Evolutionary conservation across 2,329 filamentous ascomycete genomes (phyloP).

Genomic region (Epichloe baconii): DNA sequence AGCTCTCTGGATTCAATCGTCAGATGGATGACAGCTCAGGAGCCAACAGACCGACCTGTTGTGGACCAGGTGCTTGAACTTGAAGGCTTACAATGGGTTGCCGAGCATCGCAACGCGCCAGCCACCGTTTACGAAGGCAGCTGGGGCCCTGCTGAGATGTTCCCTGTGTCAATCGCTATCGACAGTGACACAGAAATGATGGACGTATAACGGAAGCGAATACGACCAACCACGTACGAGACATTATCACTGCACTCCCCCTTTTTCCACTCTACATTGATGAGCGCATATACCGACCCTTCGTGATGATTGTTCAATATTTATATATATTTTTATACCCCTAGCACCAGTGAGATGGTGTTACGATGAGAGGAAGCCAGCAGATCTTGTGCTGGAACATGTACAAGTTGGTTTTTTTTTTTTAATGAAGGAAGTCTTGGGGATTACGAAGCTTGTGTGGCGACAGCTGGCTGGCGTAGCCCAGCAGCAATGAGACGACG

Average conservation of each 20-base stretch:
- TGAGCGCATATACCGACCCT: not conserved
- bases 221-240: not conserved
- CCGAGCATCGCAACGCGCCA: slow-evolving; percentile 61
- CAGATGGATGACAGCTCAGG: slow-evolving; percentile 72
- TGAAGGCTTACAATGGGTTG: slow-evolving; percentile 69
- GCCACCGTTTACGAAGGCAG: slow-evolving; percentile 95
- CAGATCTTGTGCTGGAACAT: slow-evolving; percentile 13
- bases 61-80: slow-evolving; percentile 60
- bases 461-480: not conserved
- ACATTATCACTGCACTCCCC: not conserved
- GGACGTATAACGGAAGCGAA: slow-evolving; percentile 31
- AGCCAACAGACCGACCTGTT: slow-evolving; percentile 59
- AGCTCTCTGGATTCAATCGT: slow-evolving; percentile 76
- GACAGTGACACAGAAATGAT: slow-evolving; percentile 45
- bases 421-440: not conserved
- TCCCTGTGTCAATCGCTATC: slow-evolving; percentile 23
- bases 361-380: slow-evolving; percentile 9
- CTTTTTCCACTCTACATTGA: not conserved
- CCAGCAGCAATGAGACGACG: not conserved
- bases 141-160: slow-evolving; percentile 66
- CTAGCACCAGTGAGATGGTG: slow-evolving; percentile 4
- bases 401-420: slow-evolving; percentile 11
- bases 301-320: slow-evolving; percentile 3
- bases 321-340: slow-evolving; percentile 1
- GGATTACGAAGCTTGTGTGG: not conserved